Evolutionary conservation across 2,329 filamentous ascomycete genomes (phyloP).

Genomic region (Epichloe sibirici): DNA sequence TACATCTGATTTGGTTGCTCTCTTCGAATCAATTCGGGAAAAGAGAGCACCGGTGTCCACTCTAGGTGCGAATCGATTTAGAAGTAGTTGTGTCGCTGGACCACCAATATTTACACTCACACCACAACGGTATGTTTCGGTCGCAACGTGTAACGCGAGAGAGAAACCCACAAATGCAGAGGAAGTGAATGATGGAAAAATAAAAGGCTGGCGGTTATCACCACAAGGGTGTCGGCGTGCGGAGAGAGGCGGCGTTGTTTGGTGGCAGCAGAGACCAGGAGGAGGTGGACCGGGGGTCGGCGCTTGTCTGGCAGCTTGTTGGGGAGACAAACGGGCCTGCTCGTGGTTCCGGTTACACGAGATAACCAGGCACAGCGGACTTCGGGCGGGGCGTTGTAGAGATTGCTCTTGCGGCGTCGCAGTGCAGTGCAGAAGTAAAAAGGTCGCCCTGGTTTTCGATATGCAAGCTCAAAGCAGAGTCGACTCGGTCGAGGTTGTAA

Average conservation of each 20-base stretch:
- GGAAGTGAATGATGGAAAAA: conserved; percentile 7
- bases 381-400: neutral
- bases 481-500: neutral
- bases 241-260: conserved; percentile 1
- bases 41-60: neutral
- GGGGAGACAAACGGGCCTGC: neutral
- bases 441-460: neutral
- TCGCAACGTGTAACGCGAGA: conserved; percentile 11
- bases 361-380: neutral
- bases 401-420: neutral
- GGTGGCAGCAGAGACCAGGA: neutral
- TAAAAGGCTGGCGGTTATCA: conserved; percentile 3
- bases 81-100: neutral
- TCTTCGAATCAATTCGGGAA: neutral
- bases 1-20: neutral
- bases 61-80: neutral
- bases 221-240: conserved; percentile 1
- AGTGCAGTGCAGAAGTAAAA: neutral
- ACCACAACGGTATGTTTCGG: conserved; percentile 19
- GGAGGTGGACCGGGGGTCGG: conserved; percentile 5
- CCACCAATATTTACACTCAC: neutral
- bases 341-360: conserved; percentile 5
- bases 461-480: neutral
- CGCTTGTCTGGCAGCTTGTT: conserved; percentile 5
- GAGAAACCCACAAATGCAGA: conserved; percentile 7